phyloP scores from a whole-genome alignment of 169 alveolate species.

The Cryptosporidium parvum region DNA sequence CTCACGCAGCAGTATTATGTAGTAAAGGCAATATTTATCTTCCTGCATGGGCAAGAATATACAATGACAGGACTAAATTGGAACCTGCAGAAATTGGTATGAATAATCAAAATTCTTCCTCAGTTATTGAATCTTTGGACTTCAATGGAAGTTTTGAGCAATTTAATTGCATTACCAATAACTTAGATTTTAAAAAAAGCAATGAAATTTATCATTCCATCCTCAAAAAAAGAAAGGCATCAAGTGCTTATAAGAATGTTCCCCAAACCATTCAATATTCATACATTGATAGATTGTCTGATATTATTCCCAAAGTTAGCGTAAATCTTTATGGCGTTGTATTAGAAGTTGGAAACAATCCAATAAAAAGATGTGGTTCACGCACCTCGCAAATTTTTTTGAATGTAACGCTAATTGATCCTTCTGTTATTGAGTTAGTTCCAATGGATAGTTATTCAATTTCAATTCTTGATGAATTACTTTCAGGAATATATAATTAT shows the following conservation, averaged over 20 bases:
- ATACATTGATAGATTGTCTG: conserved; percentile 44
- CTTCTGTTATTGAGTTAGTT: conserved; percentile 55
- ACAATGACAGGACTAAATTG: neutral
- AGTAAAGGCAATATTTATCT: conserved; percentile 70
- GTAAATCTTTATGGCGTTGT: conserved; percentile 66
- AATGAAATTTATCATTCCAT: neutral
- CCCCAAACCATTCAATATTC: conserved; percentile 12
- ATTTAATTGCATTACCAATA: neutral
- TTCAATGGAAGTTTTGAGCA: neutral
- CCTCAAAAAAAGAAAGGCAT: conserved; percentile 23
- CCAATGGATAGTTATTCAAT: conserved; percentile 44
- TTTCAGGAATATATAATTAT: conserved; percentile 41
- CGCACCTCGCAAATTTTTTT: conserved; percentile 36
- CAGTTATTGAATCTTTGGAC: neutral
- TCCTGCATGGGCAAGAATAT: conserved; percentile 75
- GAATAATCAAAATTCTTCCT: neutral
- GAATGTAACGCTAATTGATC: conserved; percentile 67
- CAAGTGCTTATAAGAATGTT: neutral
- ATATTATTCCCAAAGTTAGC: conserved; percentile 39
- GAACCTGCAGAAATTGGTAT: neutral
- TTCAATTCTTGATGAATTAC: conserved; percentile 31
- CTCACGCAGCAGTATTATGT: conserved; percentile 76
- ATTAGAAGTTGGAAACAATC: conserved; percentile 70
- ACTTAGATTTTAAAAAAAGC: neutral
- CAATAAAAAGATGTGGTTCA: conserved; percentile 35